Evolutionary conservation across 176 grass and related monocot species (phyloP).

Genomic region (Bothriochloa decipiens): DNA sequence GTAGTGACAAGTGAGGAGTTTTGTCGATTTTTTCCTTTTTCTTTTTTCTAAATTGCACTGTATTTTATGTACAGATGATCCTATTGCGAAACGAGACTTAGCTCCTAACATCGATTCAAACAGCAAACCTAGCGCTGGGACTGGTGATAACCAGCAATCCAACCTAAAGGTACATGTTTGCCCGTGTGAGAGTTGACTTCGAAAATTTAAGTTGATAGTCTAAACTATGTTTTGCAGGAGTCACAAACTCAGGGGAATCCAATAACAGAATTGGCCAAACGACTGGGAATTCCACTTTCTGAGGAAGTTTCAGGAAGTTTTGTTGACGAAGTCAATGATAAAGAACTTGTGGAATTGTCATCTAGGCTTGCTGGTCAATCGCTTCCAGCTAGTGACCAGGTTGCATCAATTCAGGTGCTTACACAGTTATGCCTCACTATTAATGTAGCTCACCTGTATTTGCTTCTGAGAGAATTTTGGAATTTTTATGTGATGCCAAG

Average conservation of each 20-base stretch:
- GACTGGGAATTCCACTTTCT: slow-evolving; percentile 75
- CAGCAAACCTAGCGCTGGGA: slow-evolving; percentile 41
- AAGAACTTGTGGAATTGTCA: slow-evolving; percentile 77
- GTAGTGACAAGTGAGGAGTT: slow-evolving; percentile 6
- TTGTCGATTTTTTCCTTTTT: not conserved
- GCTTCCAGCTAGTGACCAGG: slow-evolving; percentile 61
- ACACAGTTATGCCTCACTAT: slow-evolving; percentile 26
- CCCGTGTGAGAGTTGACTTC: not conserved
- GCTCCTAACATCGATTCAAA: slow-evolving; percentile 54
- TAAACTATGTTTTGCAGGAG: slow-evolving; percentile 29
- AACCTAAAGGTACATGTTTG: slow-evolving; percentile 57
- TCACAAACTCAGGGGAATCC: slow-evolving; percentile 40
- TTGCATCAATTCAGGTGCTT: slow-evolving; percentile 70
- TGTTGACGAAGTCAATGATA: slow-evolving; percentile 76
- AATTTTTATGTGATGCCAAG: slow-evolving; percentile 47
- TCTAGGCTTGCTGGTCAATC: slow-evolving; percentile 69
- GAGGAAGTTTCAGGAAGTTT: slow-evolving; percentile 59
- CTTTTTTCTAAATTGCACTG: slow-evolving; percentile 25
- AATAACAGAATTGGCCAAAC: slow-evolving; percentile 67
- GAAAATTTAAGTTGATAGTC: not conserved
- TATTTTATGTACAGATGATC: slow-evolving; percentile 72
- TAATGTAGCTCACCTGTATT: slow-evolving; percentile 13
- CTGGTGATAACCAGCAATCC: slow-evolving; percentile 44
- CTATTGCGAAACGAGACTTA: slow-evolving; percentile 75
- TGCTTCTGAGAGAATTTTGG: slow-evolving; percentile 8